Evolutionary conservation across 2,329 filamentous ascomycete species (phyloP), one percentile per base, ranked within the genome.

Genomic region (Colletotrichum caudatum): DNA sequence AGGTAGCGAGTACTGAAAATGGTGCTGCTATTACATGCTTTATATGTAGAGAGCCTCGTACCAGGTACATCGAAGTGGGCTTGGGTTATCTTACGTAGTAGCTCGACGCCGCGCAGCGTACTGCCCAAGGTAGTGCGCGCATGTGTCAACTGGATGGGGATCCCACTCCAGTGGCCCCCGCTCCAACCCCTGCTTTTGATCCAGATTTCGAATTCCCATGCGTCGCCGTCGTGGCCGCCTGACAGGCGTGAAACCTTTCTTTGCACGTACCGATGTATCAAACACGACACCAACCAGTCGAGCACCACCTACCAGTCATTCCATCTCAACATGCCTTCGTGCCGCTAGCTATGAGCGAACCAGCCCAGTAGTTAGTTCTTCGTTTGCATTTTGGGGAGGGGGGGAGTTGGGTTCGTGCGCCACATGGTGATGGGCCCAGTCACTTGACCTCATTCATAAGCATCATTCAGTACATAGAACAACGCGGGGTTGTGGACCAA

Each of bases 1-100:
- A 61, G 48, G 67, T 70, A 66, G 37, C 62, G 29, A 66, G 56
- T 70, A 70, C 67, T 56, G 41, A 66, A 56, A 14, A 16, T 7
- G 29, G 29, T 16, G 9, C 16, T 18, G 18, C n/a, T 23, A 61
- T 66, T 61, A 70, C 67, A 70, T 66, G 61, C 26, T 56, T 18
- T 33, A 20, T 54, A 61, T 39, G 63, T 61, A 66, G 50, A 20
- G 12, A 33, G 26, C 16, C 16, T 35, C 18, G 67, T 70, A 66
- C 63, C 39, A 14, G 29, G 20, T 66, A 70, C 67, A 60, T 70
- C 23, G 20, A 23, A 16, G 53, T 29, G 37, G 8, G 16, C 16
- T 16, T 18, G 46, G 20, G 12, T 16, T 16, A 53, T 20, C 33
- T 51, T 62, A n/a, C n/a, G n/a, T n/a, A n/a, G n/a, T n/a, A 46